A percentile compares a stretch with the other conserved stretches of the same genome.
Evolutionary conservation across 2,329 filamentous ascomycete species (phyloP).

Genomic region (Penicillium sp.): DNA sequence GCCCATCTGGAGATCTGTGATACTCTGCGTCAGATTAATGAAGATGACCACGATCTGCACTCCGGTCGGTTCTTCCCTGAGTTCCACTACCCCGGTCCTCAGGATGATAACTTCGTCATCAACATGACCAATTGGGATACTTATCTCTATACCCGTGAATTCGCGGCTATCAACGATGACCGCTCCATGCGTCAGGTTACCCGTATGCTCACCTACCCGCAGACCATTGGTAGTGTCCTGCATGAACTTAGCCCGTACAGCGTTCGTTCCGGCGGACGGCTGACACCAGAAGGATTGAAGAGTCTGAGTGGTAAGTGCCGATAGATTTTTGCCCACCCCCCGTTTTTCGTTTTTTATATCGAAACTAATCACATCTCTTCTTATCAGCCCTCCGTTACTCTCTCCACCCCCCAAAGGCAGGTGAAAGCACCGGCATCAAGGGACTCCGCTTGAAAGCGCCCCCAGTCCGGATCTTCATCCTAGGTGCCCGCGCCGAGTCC

Average conservation of each 20-base stretch:
- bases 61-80: constrained; percentile 91
- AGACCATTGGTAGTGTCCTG: constrained; percentile 84
- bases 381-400: constrained; percentile 78
- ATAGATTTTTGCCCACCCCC: not conserved
- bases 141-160: constrained; percentile 87
- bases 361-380: not conserved
- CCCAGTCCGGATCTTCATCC: constrained; percentile 84
- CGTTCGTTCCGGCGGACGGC: constrained; percentile 66
- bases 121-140: constrained; percentile 99
- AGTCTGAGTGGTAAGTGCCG: constrained; percentile 77
- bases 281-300: constrained; percentile 87
- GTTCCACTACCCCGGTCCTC: constrained; percentile 82
- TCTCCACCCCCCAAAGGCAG: constrained; percentile 78
- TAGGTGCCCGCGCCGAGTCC: constrained; percentile 95
- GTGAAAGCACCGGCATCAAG: constrained; percentile 69
- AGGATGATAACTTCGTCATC: constrained; percentile 86
- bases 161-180: constrained; percentile 85
- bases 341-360: not conserved
- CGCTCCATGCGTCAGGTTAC: constrained; percentile 90
- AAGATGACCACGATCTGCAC: constrained; percentile 92
- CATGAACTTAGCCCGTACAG: constrained; percentile 94
- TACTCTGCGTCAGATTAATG: constrained; percentile 85
- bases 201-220: constrained; percentile 84
- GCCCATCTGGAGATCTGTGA: constrained; percentile 90
- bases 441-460: constrained; percentile 80